Evolutionary conservation across 2,329 filamentous ascomycete species (phyloP), one percentile per base, ranked within the genome.

Genomic region (Beauveria brongniartii): DNA sequence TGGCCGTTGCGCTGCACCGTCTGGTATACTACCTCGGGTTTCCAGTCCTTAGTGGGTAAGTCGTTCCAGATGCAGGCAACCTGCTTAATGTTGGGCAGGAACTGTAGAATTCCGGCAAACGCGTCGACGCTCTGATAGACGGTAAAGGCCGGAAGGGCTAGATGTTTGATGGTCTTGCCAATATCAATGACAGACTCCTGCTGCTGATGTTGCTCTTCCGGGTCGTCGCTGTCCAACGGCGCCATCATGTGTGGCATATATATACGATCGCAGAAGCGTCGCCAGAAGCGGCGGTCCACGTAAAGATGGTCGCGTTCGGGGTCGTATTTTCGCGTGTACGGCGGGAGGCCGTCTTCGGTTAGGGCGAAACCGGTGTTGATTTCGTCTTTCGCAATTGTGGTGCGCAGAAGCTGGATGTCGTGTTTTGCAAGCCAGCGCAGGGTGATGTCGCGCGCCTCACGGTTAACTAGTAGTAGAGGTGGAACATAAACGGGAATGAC

Each of bases 71-170:
- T 43, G 20, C 63, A 59, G 18, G 63, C 66, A 20, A 72, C 46
- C 8, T 55, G 54, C 46, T 61, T 24, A 14, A 72, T 55, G 22
- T 65, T 61, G 24, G 64, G 59, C 58, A 68, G 55, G 14, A 26
- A 46, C 4, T 52, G 47, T 37, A 69, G 46, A 2, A 67, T 7
- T 14, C 18, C 7, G 2, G 51, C 57, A 5, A 72, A 47, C 34
- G 50, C 62, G 8, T 9, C 22, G 56, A 65, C 59, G 63, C 64
- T 67, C 62, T 68, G 66, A 61, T 70, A 70, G 5, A 65, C 66
- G 20, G 65, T 67, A 28, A 67, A 68, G 2, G 67, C 68, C 0
- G 70, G 66, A 4, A 72, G 30, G 2, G 67, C 69, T 4, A 72
- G 64, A 44, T 67, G 48, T 5, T 14, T 53, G 43, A 71, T 56